These are phyloP conservation scores for Alternaria arborescens DNA, from an alignment of 2,329 filamentous ascomycete species.

Conservation along the genomic window DNA sequence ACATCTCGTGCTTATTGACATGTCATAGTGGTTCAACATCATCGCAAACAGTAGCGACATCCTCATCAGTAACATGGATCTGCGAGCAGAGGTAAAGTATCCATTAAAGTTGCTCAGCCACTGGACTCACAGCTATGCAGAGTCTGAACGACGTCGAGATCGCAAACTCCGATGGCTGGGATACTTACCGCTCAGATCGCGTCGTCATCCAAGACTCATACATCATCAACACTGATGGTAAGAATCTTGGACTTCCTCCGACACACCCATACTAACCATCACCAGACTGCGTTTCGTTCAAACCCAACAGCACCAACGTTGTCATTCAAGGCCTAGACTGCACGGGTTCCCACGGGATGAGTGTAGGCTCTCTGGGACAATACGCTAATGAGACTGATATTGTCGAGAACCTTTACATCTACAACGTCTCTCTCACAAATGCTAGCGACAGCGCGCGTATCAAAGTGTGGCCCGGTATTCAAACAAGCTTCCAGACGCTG, in stretches of 20 bases:
- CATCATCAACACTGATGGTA: not conserved
- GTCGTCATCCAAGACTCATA: not conserved
- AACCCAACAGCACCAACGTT: slow-evolving; percentile 72
- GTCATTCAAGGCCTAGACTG: slow-evolving; percentile 71
- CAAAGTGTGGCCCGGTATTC: slow-evolving; percentile 7
- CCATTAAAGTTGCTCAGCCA: not conserved
- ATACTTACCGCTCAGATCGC: not conserved
- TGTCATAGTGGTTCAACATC: not conserved
- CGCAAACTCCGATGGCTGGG: not conserved
- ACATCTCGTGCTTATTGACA: not conserved
- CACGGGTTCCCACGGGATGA: slow-evolving; percentile 73
- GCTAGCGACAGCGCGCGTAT: slow-evolving; percentile 19
- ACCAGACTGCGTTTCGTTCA: slow-evolving; percentile 70
- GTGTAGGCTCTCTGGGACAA: slow-evolving; percentile 72
- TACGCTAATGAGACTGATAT: slow-evolving; percentile 69
- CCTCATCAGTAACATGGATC: not conserved
- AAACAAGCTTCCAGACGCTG: not conserved
- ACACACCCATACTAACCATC: not conserved
- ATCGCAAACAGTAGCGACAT: not conserved
- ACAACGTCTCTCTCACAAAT: slow-evolving; percentile 40
- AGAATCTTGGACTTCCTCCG: not conserved
- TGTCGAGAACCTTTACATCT: slow-evolving; percentile 68
- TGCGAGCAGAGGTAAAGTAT: not conserved
- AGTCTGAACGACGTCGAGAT: not conserved
- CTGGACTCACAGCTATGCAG: not conserved